These are phyloP conservation scores for Mangifera indica DNA, from an alignment of 345 rosid genomes.

Conservation along the genomic window DNA sequence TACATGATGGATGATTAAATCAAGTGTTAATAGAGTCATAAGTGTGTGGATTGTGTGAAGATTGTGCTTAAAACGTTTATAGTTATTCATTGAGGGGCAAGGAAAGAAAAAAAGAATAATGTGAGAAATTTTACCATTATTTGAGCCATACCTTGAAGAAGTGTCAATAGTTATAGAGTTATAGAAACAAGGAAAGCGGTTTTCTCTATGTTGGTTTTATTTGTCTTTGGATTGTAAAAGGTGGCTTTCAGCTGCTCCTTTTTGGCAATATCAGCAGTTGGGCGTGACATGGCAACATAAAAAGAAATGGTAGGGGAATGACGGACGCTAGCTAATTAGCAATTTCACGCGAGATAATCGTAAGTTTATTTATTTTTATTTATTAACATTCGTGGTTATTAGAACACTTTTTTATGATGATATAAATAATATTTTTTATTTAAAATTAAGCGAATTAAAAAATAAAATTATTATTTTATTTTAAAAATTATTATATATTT, in stretches of 20 bases:
- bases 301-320: neutral
- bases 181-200: neutral
- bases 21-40: conserved; percentile 23
- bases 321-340: too few relatives aligned
- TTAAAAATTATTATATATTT: too few relatives aligned
- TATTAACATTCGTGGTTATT: too few relatives aligned
- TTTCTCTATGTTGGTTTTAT: neutral
- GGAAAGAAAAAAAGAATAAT: neutral
- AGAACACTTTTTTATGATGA: too few relatives aligned
- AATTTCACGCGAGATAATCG: too few relatives aligned
- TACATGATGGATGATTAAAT: conserved; percentile 25
- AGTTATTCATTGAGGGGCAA: neutral
- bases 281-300: too few relatives aligned
- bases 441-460: too few relatives aligned
- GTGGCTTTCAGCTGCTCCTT: neutral
- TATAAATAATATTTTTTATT: too few relatives aligned
- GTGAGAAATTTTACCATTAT: neutral
- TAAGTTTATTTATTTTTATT: too few relatives aligned
- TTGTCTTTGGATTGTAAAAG: neutral
- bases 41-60: conserved; percentile 21
- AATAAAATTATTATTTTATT: too few relatives aligned
- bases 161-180: neutral
- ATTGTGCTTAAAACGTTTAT: conserved; percentile 8
- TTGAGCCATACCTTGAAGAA: neutral
- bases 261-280: neutral